These are phyloP conservation scores for Gastrolobium villosum DNA, from an alignment of 306 rosid genomes.

Conservation along the genomic window DNA sequence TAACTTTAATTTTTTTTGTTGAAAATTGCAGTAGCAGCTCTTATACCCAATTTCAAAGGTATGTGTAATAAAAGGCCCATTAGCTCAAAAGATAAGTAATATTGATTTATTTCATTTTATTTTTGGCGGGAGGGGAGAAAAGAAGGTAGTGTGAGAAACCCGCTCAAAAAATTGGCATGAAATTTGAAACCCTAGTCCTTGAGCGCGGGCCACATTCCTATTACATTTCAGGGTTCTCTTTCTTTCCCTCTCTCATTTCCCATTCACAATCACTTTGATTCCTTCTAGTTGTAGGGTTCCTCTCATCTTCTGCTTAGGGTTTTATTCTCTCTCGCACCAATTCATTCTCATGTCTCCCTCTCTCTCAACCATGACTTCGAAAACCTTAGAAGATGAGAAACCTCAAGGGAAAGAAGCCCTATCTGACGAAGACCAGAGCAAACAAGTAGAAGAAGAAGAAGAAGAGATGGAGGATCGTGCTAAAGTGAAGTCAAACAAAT, in stretches of 20 bases:
- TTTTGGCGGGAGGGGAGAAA: neutral
- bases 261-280: constrained; percentile 1
- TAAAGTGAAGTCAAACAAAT: constrained; percentile 5
- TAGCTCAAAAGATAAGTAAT: too few species aligned
- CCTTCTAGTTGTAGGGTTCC: constrained; percentile 52
- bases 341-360: neutral
- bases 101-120: too few species aligned
- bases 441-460: constrained; percentile 4
- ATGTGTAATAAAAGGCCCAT: too few species aligned
- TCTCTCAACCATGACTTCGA: constrained; percentile 61
- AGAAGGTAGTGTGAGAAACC: constrained; percentile 16
- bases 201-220: constrained; percentile 46
- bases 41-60: too few species aligned
- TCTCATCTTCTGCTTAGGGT: constrained; percentile 46
- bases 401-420: constrained; percentile 31
- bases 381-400: constrained; percentile 65
- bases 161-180: constrained; percentile 57
- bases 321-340: neutral
- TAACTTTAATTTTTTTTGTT: too few species aligned
- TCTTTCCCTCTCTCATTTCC: neutral
- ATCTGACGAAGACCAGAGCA: neutral
- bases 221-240: constrained; percentile 1
- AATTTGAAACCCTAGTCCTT: constrained; percentile 49
- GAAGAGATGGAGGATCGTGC: neutral
- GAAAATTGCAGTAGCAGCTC: too few species aligned